These are phyloP conservation scores for Talaromyces sp. DNA, from an alignment of 2,329 filamentous ascomycete genomes.

Conservation along the genomic window DNA sequence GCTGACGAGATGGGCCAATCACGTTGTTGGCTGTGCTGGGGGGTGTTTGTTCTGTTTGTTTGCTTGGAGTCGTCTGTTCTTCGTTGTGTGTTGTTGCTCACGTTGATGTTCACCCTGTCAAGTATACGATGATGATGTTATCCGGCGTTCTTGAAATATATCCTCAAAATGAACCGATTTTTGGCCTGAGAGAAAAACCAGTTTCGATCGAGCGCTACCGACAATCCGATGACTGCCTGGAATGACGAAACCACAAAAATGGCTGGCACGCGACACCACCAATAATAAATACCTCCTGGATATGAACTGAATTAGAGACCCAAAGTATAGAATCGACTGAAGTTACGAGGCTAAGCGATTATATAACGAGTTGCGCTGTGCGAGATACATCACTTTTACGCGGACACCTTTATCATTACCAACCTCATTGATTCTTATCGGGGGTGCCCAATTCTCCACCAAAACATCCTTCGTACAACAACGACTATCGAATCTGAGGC, in stretches of 20 bases:
- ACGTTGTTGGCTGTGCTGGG: background rate
- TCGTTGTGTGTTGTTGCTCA: no score
- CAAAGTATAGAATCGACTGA: background rate
- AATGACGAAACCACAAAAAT: background rate
- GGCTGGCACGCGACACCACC: background rate
- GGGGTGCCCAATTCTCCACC: background rate
- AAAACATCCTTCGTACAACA: slow-evolving; percentile 5
- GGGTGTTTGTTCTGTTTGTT: background rate
- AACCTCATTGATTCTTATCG: slow-evolving; percentile 5
- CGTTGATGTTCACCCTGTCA: background rate
- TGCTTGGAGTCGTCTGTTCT: background rate
- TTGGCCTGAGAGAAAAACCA: background rate
- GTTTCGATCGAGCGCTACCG: background rate
- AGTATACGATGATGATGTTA: background rate
- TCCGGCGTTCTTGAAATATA: background rate
- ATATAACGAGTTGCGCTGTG: background rate
- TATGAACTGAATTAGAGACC: background rate
- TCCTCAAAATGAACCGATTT: background rate
- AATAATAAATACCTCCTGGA: background rate
- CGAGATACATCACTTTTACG: slow-evolving; percentile 3
- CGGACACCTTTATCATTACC: background rate
- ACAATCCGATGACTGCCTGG: background rate
- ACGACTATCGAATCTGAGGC: background rate
- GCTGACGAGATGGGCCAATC: slow-evolving; percentile 12
- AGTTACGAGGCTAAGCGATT: background rate